Evolutionary conservation across 495 filamentous ascomycete genomes (phyloP).

Genomic region (Tirmania nivea): DNA sequence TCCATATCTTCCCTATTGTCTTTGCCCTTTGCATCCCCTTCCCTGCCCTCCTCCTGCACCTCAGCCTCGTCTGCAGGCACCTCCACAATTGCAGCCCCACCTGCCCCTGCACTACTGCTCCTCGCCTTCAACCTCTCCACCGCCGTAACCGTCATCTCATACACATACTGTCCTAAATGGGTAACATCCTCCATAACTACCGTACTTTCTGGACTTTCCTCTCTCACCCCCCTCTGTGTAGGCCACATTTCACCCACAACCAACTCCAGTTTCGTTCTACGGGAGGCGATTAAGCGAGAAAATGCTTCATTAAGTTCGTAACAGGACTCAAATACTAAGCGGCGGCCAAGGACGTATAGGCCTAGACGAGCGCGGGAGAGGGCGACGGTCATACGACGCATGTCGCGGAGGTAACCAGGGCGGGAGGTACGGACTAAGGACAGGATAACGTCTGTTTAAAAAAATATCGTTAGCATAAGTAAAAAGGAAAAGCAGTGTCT

Average conservation of each 20-base stretch:
- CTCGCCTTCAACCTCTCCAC: slow-evolving; percentile 38
- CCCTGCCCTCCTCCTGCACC: too few species aligned
- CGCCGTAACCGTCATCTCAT: slow-evolving; percentile 82
- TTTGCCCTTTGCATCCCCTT: too few species aligned
- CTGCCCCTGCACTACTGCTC: slow-evolving; percentile 15
- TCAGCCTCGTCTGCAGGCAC: too few species aligned
- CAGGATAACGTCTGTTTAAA: slow-evolving; percentile 57
- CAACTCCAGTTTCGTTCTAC: slow-evolving; percentile 57
- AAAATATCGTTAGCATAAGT: not conserved
- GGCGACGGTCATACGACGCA: slow-evolving; percentile 88
- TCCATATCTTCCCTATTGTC: too few species aligned
- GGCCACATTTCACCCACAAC: slow-evolving; percentile 75
- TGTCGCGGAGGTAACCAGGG: slow-evolving; percentile 83
- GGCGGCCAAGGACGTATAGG: slow-evolving; percentile 79
- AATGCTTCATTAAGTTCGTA: slow-evolving; percentile 77
- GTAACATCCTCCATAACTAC: slow-evolving; percentile 71
- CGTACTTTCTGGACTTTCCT: slow-evolving; percentile 28
- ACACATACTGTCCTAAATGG: slow-evolving; percentile 92
- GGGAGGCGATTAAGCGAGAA: slow-evolving; percentile 36
- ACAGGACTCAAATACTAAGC: slow-evolving; percentile 71
- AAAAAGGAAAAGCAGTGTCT: not conserved
- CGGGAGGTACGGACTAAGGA: slow-evolving; percentile 71
- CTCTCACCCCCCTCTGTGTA: slow-evolving; percentile 34
- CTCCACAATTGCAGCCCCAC: too few species aligned
- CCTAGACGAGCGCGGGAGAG: slow-evolving; percentile 82